Evolutionary conservation across 2,329 filamentous ascomycete species (phyloP), one percentile per base, ranked within the genome.

Genomic region (Rugonectria rugulosa): DNA sequence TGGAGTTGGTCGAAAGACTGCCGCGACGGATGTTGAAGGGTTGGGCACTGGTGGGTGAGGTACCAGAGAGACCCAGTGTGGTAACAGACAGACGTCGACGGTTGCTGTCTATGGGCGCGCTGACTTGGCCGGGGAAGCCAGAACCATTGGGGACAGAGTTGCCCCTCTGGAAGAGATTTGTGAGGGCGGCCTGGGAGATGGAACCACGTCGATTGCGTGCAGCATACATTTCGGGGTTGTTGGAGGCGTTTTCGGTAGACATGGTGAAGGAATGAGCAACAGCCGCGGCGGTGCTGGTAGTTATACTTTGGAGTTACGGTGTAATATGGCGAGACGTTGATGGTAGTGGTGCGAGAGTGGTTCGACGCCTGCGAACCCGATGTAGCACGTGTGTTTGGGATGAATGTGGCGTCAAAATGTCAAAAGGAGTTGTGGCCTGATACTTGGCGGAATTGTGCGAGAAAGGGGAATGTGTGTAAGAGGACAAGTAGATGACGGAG

Each of bases 31-130:
- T 70, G 61, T 76, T 78, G 66, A 83, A 81, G 37, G 80, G 74
- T 67, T 80, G 60, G 69, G 78, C 63, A 64, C 73, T 81, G 78
- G 68, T 85, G n/a, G 88, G 88, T 5, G 88, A 88, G 19, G 82
- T 82, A 61, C 89, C 89, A 4, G 88, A 89, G n/a, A 92, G 78
- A 27, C 90, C 89, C 24, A 92, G 76, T 4, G 89, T 91, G 40
- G 86, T 88, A 68, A 92, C 84, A 38, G 90, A 93, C 62, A 92
- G 83, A 41, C 90, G 86, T 56, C 89, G 87, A 55, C 86, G 85
- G 59, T 84, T 82, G 61, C 81, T 78, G 50, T 87, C 81, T 60
- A 84, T 79, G 23, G 80, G 74, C 27, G 73, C 72, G 44, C 76
- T 24, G 53, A 61, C 43, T 47, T 68, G 71, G 38, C 19, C 51